Evolutionary conservation across 805 yeast genomes (phyloP), one percentile per base, ranked within the genome.

Genomic region (Barnettozyma sucrosica): DNA sequence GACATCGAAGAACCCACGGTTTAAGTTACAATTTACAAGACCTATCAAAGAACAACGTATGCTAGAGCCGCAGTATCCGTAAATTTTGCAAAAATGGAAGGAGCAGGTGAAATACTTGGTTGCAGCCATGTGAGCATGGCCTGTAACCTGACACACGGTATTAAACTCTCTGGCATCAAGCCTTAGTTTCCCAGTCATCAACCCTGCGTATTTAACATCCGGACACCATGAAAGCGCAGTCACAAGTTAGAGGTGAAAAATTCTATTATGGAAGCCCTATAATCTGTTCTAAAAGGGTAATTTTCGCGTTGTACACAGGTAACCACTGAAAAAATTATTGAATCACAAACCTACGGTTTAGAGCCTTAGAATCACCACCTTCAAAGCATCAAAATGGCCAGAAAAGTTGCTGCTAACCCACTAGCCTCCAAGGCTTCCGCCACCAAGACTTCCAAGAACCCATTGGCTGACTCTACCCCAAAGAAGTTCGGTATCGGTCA

Each of bases 331-430:
- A 46, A 41, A 19, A 34, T 18, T 32, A 20, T 34, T 34, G 37
- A 34, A 32, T 20, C 41, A 8, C 18, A 4, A 39, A 24, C 33
- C 32, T 18, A 21, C 16, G 19, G 28, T 21, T 39, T 16, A 18
- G 4, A 39, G 40, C 37, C 26, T 21, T 21, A 11, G 7, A 5
- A 16, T 13, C 7, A 20, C 5, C 20, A 39, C 21, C 47, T 18
- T 39, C n/a, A 18, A 33, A 24, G 24, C 33, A 43, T 36, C 40
- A 46, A 41, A 36, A 44, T 48, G 48, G 51, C 51, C 64, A 79
- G 76, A 74, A 89, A 88, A 81, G 95, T 89, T 67, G 97, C 97
- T 68, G 96, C 97, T 80, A 92, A 97, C 72, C 99, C 99, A 74
- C 85, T 89, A 72, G 89, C 96, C 69, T 69, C 87, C 66, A 77